phyloP scores from a whole-genome alignment of 768 basidiomycete genomes.

The Amanita subjunquillea region DNA sequence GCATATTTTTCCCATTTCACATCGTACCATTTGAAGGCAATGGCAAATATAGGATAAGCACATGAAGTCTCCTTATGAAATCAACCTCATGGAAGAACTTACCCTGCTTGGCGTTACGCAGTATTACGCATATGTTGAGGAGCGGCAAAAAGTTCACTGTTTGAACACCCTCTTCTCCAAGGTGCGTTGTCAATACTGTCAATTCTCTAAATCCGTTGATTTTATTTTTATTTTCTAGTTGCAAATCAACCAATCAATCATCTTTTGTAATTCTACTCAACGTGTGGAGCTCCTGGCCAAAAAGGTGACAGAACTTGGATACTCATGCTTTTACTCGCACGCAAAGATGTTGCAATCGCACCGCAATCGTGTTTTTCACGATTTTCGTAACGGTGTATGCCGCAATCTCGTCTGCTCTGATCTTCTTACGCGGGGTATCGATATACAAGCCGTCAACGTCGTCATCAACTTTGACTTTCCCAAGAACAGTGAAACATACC shows the following conservation, averaged over 20 bases:
- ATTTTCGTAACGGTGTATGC: slow-evolving; percentile 97
- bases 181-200: slow-evolving; percentile 30
- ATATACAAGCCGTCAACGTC: slow-evolving; percentile 99
- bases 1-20: slow-evolving; percentile 6
- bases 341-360: slow-evolving; percentile 99
- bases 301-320: slow-evolving; percentile 98
- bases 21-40: not conserved
- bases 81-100: slow-evolving; percentile 99
- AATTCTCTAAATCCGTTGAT: not conserved
- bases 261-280: slow-evolving; percentile 99
- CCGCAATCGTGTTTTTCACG: slow-evolving; percentile 99
- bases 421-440: slow-evolving; percentile 96
- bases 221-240: slow-evolving; percentile 39
- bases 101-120: slow-evolving; percentile 98
- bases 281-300: slow-evolving; percentile 98
- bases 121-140: slow-evolving; percentile 99
- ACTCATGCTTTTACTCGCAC: slow-evolving; percentile 99
- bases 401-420: slow-evolving; percentile 98
- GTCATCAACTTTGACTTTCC: slow-evolving; percentile 99
- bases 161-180: slow-evolving; percentile 99
- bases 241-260: slow-evolving; percentile 99
- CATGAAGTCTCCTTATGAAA: slow-evolving; percentile 93
- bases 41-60: slow-evolving; percentile 67
- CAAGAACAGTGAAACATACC: slow-evolving; percentile 97
- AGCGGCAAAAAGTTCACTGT: slow-evolving; percentile 98